phyloP scores from a whole-genome alignment of 2,329 filamentous ascomycete species.

The Neonectria hederae region DNA sequence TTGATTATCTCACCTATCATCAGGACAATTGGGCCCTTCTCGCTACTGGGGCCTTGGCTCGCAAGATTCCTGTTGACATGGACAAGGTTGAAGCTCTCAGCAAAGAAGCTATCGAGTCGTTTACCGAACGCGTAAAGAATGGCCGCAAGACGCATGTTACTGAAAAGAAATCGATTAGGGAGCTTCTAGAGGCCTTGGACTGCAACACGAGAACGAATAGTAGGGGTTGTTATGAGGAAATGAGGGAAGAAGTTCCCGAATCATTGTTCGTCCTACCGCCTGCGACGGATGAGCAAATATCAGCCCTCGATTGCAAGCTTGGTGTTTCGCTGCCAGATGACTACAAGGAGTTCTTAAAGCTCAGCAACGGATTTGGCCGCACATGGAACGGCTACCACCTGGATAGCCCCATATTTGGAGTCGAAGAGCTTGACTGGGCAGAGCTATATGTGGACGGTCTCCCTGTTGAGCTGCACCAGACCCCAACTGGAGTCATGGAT shows the following conservation, averaged over 20 bases:
- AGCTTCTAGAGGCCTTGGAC: constrained; percentile 24
- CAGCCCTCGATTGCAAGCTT: constrained; percentile 23
- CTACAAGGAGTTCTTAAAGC: constrained; percentile 33
- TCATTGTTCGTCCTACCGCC: constrained; percentile 27
- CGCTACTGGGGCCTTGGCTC: constrained; percentile 23
- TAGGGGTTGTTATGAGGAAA: neutral
- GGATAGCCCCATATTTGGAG: constrained; percentile 12
- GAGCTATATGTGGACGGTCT: neutral
- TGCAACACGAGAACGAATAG: constrained; percentile 25
- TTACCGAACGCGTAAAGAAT: constrained; percentile 19
- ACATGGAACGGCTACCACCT: constrained; percentile 33
- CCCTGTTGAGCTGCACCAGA: constrained; percentile 19
- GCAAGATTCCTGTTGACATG: constrained; percentile 22
- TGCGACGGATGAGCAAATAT: constrained; percentile 31
- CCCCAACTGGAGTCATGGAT: constrained; percentile 6
- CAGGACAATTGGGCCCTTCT: constrained; percentile 27
- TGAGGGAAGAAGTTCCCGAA: constrained; percentile 11
- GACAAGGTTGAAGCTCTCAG: constrained; percentile 16
- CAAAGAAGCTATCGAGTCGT: constrained; percentile 17
- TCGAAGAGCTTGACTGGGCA: constrained; percentile 28
- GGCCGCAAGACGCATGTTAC: constrained; percentile 15
- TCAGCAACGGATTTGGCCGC: constrained; percentile 32
- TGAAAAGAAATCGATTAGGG: constrained; percentile 20
- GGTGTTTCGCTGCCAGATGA: constrained; percentile 18
- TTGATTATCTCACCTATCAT: constrained; percentile 8